Percentiles rank a stretch among this genome's conserved stretches.
Conservation (phyloP, 73 alveolate genomes). For the Breviolum minutum region DNA sequence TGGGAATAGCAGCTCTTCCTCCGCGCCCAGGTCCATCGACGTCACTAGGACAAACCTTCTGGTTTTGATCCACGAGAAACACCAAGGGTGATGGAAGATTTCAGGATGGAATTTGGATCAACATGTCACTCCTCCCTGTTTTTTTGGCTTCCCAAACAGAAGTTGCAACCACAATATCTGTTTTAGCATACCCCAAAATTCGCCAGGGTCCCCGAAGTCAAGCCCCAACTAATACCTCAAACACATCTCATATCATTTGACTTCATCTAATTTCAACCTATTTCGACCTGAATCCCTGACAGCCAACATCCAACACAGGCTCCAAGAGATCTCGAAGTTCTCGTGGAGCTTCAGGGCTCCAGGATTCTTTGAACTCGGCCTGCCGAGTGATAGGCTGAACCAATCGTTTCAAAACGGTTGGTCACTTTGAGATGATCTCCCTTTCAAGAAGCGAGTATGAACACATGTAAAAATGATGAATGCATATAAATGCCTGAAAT, state of each 20-base stretch:
- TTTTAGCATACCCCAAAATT: background rate
- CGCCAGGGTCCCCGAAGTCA: background rate
- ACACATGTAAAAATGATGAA: no score
- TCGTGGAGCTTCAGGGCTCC: slow-evolving; percentile 68
- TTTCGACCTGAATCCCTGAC: background rate
- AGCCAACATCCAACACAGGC: background rate
- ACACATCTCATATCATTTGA: background rate
- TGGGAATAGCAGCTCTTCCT: slow-evolving; percentile 72
- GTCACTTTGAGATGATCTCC: no score
- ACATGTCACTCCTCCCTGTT: background rate
- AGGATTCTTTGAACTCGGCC: slow-evolving; percentile 14
- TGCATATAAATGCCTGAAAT: no score
- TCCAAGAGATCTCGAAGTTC: slow-evolving; percentile 62
- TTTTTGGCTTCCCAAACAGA: no score
- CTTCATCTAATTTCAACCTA: background rate
- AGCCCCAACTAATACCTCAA: background rate
- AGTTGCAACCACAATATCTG: background rate
- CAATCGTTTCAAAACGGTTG: no score
- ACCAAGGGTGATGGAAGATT: background rate
- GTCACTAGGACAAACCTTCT: no score
- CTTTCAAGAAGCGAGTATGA: no score
- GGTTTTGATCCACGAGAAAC: no score
- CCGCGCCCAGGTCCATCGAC: background rate
- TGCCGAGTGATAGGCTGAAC: background rate
- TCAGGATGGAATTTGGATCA: background rate